Conservation (phyloP, 345 rosid species). For the Streptanthus diversifolius region DNA sequence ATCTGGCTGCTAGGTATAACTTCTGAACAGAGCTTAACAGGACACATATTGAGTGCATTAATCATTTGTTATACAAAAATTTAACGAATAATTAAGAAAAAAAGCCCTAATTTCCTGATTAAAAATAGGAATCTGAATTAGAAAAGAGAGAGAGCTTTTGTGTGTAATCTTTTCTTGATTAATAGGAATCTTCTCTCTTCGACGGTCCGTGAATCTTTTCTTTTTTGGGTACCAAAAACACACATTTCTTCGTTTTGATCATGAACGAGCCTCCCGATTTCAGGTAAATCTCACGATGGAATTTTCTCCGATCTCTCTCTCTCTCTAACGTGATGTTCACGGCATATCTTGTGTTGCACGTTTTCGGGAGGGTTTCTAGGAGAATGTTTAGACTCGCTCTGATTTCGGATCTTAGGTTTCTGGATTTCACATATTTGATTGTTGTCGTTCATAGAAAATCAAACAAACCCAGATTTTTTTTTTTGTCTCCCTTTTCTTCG, state of each 20-base stretch:
- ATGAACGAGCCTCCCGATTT: slow-evolving; percentile 26
- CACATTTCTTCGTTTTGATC: slow-evolving; percentile 20
- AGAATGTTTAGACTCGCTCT: not conserved
- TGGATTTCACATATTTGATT: not conserved
- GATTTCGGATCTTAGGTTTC: not conserved
- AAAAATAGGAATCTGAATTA: too few relatives aligned
- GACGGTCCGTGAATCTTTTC: not conserved
- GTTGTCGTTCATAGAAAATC: too few relatives aligned
- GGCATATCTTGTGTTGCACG: slow-evolving; percentile 27
- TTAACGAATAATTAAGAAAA: too few relatives aligned
- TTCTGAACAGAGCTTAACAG: too few relatives aligned
- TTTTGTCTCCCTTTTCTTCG: too few relatives aligned
- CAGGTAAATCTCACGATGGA: slow-evolving; percentile 23
- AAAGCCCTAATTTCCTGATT: too few relatives aligned
- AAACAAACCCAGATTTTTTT: too few relatives aligned
- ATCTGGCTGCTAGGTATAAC: too few relatives aligned
- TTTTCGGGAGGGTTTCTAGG: not conserved
- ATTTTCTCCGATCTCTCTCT: not conserved
- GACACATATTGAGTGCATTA: too few relatives aligned
- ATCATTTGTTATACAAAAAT: too few relatives aligned
- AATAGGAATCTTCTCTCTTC: not conserved
- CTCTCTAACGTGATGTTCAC: not conserved
- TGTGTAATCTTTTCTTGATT: too few relatives aligned
- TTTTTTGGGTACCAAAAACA: not conserved
- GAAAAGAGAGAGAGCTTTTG: too few relatives aligned